phyloP scores from a whole-genome alignment of 768 basidiomycete species.

The Pisolithus albus region DNA sequence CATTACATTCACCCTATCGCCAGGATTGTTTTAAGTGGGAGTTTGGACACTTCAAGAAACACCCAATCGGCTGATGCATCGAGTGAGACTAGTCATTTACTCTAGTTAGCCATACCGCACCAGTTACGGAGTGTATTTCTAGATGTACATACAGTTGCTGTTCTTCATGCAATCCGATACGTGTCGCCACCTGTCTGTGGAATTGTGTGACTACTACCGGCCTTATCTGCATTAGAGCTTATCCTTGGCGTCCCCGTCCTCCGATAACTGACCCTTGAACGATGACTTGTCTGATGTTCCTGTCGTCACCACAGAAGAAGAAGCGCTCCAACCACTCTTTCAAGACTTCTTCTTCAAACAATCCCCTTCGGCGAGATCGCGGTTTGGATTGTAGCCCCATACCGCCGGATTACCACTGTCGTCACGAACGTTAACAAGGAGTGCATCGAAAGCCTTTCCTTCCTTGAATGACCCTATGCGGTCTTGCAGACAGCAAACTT shows the following conservation, averaged over 20 bases:
- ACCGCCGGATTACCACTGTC: slow-evolving; percentile 51
- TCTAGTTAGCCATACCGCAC: too few relatives aligned
- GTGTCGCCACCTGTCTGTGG: too few relatives aligned
- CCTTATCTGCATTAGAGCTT: not conserved
- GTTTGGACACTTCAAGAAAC: slow-evolving; percentile 44
- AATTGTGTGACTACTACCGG: too few relatives aligned
- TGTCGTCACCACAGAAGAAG: slow-evolving; percentile 79
- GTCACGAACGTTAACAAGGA: slow-evolving; percentile 56
- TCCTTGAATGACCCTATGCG: slow-evolving; percentile 68
- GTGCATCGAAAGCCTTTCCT: slow-evolving; percentile 89
- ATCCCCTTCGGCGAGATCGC: slow-evolving; percentile 29
- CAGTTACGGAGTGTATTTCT: too few relatives aligned
- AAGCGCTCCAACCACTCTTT: slow-evolving; percentile 70
- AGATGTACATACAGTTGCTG: too few relatives aligned
- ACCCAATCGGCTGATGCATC: slow-evolving; percentile 1
- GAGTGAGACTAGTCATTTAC: not conserved
- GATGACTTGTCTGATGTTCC: slow-evolving; percentile 76
- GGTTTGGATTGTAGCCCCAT: slow-evolving; percentile 33
- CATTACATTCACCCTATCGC: slow-evolving; percentile 1
- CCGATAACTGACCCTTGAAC: slow-evolving; percentile 79
- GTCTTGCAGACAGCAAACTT: slow-evolving; percentile 64
- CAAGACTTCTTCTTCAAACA: slow-evolving; percentile 32
- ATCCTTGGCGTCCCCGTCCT: slow-evolving; percentile 41
- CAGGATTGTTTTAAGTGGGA: slow-evolving; percentile 81
- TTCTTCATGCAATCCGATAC: too few relatives aligned